Base-by-base conservation (phyloP, 176 grass and related monocot genomes). In the Areca catechu region DNA sequence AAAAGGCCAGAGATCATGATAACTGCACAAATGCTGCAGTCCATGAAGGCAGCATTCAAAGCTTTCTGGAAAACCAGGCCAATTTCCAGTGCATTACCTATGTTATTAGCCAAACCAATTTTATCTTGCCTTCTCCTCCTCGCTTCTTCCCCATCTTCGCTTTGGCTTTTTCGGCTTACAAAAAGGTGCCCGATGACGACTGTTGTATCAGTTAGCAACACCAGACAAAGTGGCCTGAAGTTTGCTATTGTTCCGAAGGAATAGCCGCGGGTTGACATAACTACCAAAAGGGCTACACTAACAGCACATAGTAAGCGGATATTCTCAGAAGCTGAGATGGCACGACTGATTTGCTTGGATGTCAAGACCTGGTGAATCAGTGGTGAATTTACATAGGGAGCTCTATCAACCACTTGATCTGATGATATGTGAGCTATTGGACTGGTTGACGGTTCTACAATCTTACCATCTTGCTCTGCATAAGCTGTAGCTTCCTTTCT, bases 1-100 rank as follows among this genome's bases (percentile, higher is more conserved):
- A 77, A 62, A 68, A 91, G 64, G 72, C 74, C 83, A 69, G 78
- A 88, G 17, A 98, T 76, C 71, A 92, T 79, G 22, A 89, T 85
- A 54, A 88, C 78, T 19, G 84, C 76, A 16, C 79, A 97, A 66
- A 91, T 70, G 49, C 83, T 85, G 56, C 64, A 78, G 70, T 98
- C 93, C 49, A 98, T 89, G 50, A 85, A 68, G 53, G 83, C 58
- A 37, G 87, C 78, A 10, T 58, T 69, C 9, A 68, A 51, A 1
- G 74, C 65, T 65, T 80, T 89, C 78, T 85, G 83, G 22, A 82
- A 28, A 20, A 98, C 50, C 34, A 88, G 63, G 7, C 75, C 73
- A 1, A 77, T 50, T 56, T 98, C 93, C 54, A 92, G 49, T 58
- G 62, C 73, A 0, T 79, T 61, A 14, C 83, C 68, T 54, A 90